A percentile compares a stretch with the other conserved stretches of the same genome.
Evolutionary conservation across 2,329 filamentous ascomycete genomes (phyloP).

Genomic region (Microdochium nivale): DNA sequence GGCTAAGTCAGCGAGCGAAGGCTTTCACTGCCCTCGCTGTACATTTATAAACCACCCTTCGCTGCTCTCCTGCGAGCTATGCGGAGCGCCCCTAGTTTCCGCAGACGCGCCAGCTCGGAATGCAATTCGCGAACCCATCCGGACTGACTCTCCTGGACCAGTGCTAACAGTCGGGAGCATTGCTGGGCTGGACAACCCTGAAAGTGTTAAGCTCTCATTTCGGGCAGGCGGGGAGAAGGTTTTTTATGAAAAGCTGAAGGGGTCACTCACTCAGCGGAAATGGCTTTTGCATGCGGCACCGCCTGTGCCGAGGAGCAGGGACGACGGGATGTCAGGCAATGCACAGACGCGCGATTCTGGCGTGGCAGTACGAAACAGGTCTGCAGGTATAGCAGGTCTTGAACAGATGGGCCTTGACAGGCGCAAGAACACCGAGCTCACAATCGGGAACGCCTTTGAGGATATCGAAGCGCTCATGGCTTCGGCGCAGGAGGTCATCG

Average conservation of each 20-base stretch:
- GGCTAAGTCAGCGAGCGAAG: neutral
- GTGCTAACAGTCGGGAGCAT: conserved; percentile 36
- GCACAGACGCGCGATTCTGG: conserved; percentile 16
- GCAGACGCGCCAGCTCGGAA: conserved; percentile 24
- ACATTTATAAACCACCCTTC: conserved; percentile 93
- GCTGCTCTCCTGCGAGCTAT: conserved; percentile 80
- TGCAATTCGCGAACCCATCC: conserved; percentile 29
- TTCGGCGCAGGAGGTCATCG: conserved; percentile 91
- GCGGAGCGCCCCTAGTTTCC: conserved; percentile 65
- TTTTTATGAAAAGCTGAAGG: conserved; percentile 83
- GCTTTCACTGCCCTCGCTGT: conserved; percentile 70
- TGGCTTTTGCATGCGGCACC: conserved; percentile 90
- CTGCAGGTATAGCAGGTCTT: conserved; percentile 83
- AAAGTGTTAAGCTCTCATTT: conserved; percentile 87
- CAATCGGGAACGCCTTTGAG: conserved; percentile 91
- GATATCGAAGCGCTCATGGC: conserved; percentile 96
- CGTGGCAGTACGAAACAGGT: conserved; percentile 37
- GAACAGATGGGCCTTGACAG: conserved; percentile 78
- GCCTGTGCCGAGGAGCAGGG: conserved; percentile 59
- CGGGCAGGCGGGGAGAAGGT: conserved; percentile 81
- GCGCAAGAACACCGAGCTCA: conserved; percentile 84
- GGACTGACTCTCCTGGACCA: conserved; percentile 74
- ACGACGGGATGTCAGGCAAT: conserved; percentile 25
- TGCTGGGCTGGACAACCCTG: conserved; percentile 46
- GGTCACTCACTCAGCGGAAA: conserved; percentile 83